A percentile compares a stretch with the other conserved stretches of the same genome.
Conservation (phyloP, 257 asterid species). For the Scutellaria baicalensis region DNA sequence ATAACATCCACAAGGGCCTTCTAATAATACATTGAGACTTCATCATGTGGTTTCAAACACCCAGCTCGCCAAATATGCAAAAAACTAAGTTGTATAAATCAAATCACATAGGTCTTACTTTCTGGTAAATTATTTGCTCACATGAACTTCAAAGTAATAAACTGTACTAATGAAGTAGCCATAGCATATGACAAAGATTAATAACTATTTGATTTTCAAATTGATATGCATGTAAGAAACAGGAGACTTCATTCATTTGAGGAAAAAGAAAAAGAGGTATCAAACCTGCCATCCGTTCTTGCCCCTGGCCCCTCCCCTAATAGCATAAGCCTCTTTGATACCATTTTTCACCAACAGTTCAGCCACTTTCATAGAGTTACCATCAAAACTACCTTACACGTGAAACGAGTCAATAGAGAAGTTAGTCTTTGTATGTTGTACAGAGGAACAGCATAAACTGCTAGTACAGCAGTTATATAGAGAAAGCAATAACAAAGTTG, state of each 20-base stretch:
- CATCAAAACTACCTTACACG: conserved; percentile 96
- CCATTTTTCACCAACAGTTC: conserved; percentile 79
- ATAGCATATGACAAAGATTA: not conserved
- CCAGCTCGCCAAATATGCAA: not conserved
- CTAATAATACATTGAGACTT: not conserved
- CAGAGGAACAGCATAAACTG: not conserved
- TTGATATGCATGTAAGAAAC: not conserved
- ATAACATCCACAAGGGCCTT: not conserved
- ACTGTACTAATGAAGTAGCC: not conserved
- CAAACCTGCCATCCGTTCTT: conserved; percentile 88
- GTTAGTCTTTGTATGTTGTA: conserved; percentile 21
- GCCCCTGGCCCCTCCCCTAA: conserved; percentile 91
- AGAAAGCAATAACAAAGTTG: conserved; percentile 1
- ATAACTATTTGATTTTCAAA: not conserved
- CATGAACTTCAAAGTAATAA: not conserved
- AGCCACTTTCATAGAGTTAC: conserved; percentile 83
- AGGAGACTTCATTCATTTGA: not conserved
- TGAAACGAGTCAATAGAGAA: conserved; percentile 26
- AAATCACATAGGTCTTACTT: not conserved
- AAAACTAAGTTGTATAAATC: not conserved
- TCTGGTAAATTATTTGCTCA: not conserved
- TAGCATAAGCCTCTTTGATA: conserved; percentile 84
- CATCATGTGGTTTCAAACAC: not conserved
- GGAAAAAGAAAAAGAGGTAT: not conserved
- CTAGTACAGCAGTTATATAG: not conserved